Conservation (phyloP, 257 asterid species). For the Parsonsia alboflavescens region DNA sequence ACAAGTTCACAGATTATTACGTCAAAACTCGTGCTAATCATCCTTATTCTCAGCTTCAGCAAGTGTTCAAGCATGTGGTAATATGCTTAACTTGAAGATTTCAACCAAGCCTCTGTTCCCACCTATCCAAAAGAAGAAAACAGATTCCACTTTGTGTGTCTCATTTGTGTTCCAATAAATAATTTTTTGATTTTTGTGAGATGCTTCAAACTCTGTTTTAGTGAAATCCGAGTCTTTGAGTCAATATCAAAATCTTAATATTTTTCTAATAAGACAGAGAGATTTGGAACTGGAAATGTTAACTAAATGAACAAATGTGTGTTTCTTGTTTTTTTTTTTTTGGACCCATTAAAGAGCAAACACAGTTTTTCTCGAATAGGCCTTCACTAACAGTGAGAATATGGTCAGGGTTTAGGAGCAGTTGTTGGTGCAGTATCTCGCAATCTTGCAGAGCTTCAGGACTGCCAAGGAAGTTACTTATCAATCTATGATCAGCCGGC, state of each 20-base stretch:
- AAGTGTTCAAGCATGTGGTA: constrained; percentile 99
- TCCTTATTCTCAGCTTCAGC: constrained; percentile 98
- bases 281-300: neutral
- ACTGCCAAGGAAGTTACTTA: constrained; percentile 92
- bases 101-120: neutral
- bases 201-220: neutral
- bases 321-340: no score
- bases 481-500: constrained; percentile 92
- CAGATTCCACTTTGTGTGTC: neutral
- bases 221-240: neutral
- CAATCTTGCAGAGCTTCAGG: constrained; percentile 93
- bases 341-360: no score
- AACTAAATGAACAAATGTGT: no score
- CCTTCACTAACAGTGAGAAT: constrained; percentile 18
- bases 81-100: constrained; percentile 21
- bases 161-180: neutral
- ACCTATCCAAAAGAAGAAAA: neutral
- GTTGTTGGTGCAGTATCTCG: constrained; percentile 99
- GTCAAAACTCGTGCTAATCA: constrained; percentile 97
- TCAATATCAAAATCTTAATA: neutral
- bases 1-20: constrained; percentile 87
- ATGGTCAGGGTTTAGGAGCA: constrained; percentile 88
- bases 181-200: neutral
- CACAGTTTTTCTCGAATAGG: neutral
- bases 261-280: neutral